Percentiles rank a stretch among this genome's conserved stretches.
These are phyloP conservation scores for Kazachstania taianensis DNA, from an alignment of 805 yeast genomes.

Conservation along the genomic window DNA sequence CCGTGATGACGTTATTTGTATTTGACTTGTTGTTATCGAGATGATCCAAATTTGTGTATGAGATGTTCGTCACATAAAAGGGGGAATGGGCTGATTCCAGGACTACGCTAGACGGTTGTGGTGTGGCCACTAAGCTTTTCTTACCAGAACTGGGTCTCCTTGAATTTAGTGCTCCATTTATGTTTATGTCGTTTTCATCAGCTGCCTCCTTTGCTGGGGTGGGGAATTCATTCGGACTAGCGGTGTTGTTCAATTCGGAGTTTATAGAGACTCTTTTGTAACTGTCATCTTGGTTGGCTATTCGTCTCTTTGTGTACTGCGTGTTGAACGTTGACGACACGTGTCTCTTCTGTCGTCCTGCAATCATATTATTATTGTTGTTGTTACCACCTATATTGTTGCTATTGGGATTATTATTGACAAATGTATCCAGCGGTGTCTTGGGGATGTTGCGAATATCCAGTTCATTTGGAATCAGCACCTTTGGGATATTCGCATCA, in stretches of 20 bases:
- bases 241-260: constrained; percentile 3
- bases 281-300: constrained; percentile 8
- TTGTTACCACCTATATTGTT: background rate
- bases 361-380: background rate
- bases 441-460: background rate
- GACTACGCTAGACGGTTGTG: constrained; percentile 7
- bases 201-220: too few relatives aligned
- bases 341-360: constrained; percentile 19
- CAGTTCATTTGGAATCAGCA: background rate
- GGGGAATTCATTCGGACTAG: too few relatives aligned
- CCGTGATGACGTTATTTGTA: too few relatives aligned
- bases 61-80: background rate
- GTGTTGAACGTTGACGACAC: constrained; percentile 14
- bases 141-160: constrained; percentile 1
- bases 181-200: too few relatives aligned
- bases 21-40: too few relatives aligned
- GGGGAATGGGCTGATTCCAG: constrained; percentile 6
- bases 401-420: constrained; percentile 1
- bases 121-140: constrained; percentile 2
- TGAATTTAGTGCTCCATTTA: too few relatives aligned
- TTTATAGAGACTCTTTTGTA: constrained; percentile 3
- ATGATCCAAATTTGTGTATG: background rate
- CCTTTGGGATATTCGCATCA: background rate
- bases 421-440: too few relatives aligned
- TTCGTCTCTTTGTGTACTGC: constrained; percentile 16